phyloP scores from a whole-genome alignment of 2,329 filamentous ascomycete species.

The Claviceps sp. region DNA sequence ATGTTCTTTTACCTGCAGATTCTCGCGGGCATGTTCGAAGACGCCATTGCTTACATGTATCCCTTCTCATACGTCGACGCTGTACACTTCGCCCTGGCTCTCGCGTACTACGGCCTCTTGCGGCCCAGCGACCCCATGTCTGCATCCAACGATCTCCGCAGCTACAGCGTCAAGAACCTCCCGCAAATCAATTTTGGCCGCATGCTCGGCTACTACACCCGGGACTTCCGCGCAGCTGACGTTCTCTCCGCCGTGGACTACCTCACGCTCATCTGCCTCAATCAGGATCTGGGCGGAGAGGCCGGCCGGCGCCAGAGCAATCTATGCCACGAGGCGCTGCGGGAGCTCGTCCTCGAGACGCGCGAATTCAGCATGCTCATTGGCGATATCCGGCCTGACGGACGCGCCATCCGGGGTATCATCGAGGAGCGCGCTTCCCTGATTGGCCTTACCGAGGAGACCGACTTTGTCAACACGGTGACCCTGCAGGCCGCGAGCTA shows the following conservation, averaged over 20 bases:
- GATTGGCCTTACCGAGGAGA: constrained; percentile 66
- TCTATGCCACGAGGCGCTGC: constrained; percentile 82
- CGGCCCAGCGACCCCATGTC: constrained; percentile 71
- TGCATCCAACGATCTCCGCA: constrained; percentile 56
- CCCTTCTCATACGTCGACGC: constrained; percentile 84
- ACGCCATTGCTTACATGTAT: constrained; percentile 84
- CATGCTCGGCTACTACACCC: constrained; percentile 89
- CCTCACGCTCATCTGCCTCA: constrained; percentile 79
- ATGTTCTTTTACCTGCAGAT: constrained; percentile 92
- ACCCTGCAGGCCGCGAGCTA: constrained; percentile 84
- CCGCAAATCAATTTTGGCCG: constrained; percentile 89
- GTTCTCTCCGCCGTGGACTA: constrained; percentile 89
- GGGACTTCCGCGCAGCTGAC: constrained; percentile 85
- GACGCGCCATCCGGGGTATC: constrained; percentile 69
- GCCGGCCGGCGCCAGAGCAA: constrained; percentile 63
- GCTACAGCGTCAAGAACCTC: constrained; percentile 51
- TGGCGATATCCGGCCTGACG: constrained; percentile 80
- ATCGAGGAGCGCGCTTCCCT: constrained; percentile 76
- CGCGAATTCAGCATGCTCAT: constrained; percentile 89
- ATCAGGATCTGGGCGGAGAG: constrained; percentile 65
- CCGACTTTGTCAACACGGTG: constrained; percentile 81
- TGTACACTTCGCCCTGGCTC: constrained; percentile 83
- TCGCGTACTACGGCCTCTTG: constrained; percentile 80
- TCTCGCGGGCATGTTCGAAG: constrained; percentile 84
- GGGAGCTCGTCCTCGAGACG: constrained; percentile 91